These are phyloP conservation scores for Penicillium chermesinum DNA, from an alignment of 495 filamentous ascomycete genomes.

Conservation along the genomic window DNA sequence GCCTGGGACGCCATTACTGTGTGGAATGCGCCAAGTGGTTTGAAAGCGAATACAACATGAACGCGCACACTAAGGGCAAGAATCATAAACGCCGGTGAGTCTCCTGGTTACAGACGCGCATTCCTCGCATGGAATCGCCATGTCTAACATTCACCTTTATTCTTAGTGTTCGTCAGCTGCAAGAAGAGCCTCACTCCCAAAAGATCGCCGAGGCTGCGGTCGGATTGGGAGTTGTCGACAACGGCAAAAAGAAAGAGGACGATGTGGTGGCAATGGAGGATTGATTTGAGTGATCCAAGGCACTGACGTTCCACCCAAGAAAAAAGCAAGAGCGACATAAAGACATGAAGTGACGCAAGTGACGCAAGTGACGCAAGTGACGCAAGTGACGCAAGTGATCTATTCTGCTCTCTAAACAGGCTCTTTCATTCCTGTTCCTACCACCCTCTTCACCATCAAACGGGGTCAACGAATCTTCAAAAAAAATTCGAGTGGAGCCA, in stretches of 20 bases:
- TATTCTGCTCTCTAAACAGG: background rate
- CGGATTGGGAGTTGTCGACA: constrained; percentile 59
- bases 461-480: constrained; percentile 1
- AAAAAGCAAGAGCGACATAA: background rate
- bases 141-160: constrained; percentile 1
- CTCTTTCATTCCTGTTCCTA: background rate
- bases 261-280: constrained; percentile 31
- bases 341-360: background rate
- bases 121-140: background rate
- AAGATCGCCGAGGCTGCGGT: constrained; percentile 78
- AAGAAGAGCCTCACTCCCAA: constrained; percentile 79
- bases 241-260: constrained; percentile 39
- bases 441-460: background rate
- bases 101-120: background rate
- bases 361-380: too few relatives aligned
- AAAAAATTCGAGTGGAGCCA: background rate
- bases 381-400: too few relatives aligned
- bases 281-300: constrained; percentile 16
- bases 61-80: constrained; percentile 77
- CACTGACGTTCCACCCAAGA: background rate
- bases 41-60: constrained; percentile 74
- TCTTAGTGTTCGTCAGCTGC: constrained; percentile 69
- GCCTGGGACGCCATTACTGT: constrained; percentile 77
- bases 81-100: constrained; percentile 83
- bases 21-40: constrained; percentile 96